phyloP scores from a whole-genome alignment of 2,329 filamentous ascomycete species.

The Colletotrichum somersetense region DNA sequence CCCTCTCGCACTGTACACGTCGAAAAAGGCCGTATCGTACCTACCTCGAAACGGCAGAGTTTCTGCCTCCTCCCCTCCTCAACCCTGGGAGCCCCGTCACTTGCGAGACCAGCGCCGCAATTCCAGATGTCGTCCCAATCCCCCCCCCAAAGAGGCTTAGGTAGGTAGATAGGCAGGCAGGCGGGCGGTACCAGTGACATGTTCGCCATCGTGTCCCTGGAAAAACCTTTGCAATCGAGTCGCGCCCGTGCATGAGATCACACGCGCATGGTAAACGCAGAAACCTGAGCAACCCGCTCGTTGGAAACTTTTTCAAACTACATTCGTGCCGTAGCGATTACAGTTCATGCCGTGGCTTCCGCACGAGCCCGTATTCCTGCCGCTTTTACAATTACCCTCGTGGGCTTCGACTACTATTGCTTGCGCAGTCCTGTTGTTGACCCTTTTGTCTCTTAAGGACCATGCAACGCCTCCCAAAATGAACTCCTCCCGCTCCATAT shows the following conservation, averaged over 20 bases:
- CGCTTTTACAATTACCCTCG: neutral
- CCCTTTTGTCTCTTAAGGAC: neutral
- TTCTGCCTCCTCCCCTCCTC: too few species aligned
- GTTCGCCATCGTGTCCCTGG: neutral
- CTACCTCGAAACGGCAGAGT: too few species aligned
- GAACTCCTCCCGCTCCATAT: neutral
- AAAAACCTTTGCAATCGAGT: neutral
- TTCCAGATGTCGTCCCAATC: neutral
- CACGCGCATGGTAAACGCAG: neutral
- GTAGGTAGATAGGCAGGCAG: neutral
- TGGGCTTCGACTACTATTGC: conserved; percentile 27
- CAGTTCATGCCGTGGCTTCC: neutral
- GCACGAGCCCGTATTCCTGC: neutral
- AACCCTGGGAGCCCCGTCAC: neutral
- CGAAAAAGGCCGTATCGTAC: too few species aligned
- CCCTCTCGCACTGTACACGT: too few species aligned
- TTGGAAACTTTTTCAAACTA: neutral
- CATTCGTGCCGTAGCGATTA: neutral
- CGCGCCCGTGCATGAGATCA: neutral
- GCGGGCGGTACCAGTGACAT: neutral
- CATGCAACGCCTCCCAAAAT: conserved; percentile 13
- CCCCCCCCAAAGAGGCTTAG: neutral
- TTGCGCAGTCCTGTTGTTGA: conserved; percentile 36
- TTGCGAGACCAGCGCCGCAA: neutral
- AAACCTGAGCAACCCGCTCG: neutral